Conservation (phyloP, 768 basidiomycete species). For the Phylloporus scabripes region DNA sequence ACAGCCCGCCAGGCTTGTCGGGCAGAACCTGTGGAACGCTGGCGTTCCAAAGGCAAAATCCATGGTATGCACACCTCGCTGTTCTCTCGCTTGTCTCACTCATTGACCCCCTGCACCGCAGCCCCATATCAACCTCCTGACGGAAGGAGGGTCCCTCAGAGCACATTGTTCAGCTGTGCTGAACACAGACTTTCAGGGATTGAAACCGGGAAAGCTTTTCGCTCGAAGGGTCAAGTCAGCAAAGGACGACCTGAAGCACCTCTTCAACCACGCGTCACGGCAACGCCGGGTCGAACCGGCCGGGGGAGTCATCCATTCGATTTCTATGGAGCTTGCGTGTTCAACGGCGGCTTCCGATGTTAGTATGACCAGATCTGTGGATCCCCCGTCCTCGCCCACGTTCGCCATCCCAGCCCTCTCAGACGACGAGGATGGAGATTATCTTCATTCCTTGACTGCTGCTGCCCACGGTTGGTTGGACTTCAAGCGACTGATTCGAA, state of each 20-base stretch:
- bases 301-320: background rate
- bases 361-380: background rate
- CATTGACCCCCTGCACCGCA: background rate
- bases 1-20: background rate
- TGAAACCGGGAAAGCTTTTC: constrained; percentile 2
- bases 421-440: background rate
- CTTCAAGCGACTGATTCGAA: background rate
- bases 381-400: background rate
- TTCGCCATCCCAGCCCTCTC: background rate
- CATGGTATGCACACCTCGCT: background rate
- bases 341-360: background rate
- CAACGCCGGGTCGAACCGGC: background rate
- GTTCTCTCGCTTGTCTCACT: background rate
- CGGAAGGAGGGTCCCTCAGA: constrained; percentile 1
- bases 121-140: constrained; percentile 5
- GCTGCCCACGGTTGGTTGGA: constrained; percentile 8
- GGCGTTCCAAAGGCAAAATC: constrained; percentile 8
- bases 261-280: background rate
- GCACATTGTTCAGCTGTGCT: constrained; percentile 4
- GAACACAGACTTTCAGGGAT: background rate
- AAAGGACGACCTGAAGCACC: constrained; percentile 3
- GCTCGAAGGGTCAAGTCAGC: constrained; percentile 9
- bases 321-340: background rate
- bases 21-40: constrained; percentile 4
- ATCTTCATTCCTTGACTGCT: background rate